Evolutionary conservation across 2,329 filamentous ascomycete genomes (phyloP).

Genomic region (Ophioceras dolichostomum): DNA sequence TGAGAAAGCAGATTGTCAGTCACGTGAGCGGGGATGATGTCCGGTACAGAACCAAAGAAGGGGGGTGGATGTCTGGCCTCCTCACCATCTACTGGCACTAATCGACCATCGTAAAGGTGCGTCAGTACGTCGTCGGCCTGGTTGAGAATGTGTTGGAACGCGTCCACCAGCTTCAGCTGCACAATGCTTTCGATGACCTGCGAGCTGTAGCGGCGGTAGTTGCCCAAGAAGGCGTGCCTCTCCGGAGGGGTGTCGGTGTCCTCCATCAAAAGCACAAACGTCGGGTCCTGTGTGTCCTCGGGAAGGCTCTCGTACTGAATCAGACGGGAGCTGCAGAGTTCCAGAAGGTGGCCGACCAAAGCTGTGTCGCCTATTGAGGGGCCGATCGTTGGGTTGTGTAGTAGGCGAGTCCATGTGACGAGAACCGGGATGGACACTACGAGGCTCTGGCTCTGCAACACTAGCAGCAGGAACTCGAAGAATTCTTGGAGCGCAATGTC

Average conservation of each 20-base stretch:
- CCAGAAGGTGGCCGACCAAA: slow-evolving; percentile 64
- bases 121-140: slow-evolving; percentile 64
- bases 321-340: slow-evolving; percentile 71
- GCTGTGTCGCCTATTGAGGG: slow-evolving; percentile 47
- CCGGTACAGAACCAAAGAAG: too few relatives aligned
- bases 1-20: slow-evolving; percentile 3
- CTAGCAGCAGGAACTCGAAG: slow-evolving; percentile 64
- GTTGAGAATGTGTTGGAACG: slow-evolving; percentile 74
- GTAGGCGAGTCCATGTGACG: slow-evolving; percentile 76
- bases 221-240: slow-evolving; percentile 86
- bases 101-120: slow-evolving; percentile 62
- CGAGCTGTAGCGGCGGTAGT: slow-evolving; percentile 84
- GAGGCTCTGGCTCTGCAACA: slow-evolving; percentile 76
- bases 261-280: slow-evolving; percentile 72
- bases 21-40: background rate
- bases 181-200: slow-evolving; percentile 83
- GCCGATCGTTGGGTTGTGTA: slow-evolving; percentile 60
- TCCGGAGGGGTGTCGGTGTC: slow-evolving; percentile 94
- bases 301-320: slow-evolving; percentile 81
- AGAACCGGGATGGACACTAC: slow-evolving; percentile 88
- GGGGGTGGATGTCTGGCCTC: slow-evolving; percentile 11
- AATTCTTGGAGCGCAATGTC: slow-evolving; percentile 59
- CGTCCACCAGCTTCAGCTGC: slow-evolving; percentile 68
- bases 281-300: slow-evolving; percentile 68
- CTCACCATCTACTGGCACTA: slow-evolving; percentile 53